Evolutionary conservation across 75 land plant genomes (phyloP).

Genomic region (Cunninghamia lanceolata): DNA sequence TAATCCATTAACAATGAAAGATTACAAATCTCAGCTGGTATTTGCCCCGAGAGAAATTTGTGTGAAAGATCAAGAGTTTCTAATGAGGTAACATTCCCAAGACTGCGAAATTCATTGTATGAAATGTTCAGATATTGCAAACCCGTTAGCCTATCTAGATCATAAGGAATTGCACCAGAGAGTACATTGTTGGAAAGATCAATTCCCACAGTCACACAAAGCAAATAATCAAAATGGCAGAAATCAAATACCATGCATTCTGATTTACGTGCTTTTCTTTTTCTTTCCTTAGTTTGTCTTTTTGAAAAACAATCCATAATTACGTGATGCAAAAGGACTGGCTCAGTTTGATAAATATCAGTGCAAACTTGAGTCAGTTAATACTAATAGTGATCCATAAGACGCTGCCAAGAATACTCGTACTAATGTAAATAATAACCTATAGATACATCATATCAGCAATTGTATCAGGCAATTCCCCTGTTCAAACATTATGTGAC

Average conservation of each 20-base stretch:
- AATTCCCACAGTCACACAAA: constrained; percentile 27
- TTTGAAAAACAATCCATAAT: too few relatives aligned
- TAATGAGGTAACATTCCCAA: constrained; percentile 37
- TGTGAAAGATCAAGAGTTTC: constrained; percentile 59
- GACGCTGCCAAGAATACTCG: too few relatives aligned
- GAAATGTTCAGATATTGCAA: constrained; percentile 66
- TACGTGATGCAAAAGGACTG: too few relatives aligned
- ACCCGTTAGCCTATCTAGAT: constrained; percentile 33
- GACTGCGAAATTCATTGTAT: constrained; percentile 37
- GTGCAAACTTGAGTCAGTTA: too few relatives aligned
- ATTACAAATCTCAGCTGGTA: constrained; percentile 55
- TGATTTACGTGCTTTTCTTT: constrained; percentile 21
- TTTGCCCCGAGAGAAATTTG: constrained; percentile 55
- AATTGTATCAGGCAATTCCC: too few relatives aligned
- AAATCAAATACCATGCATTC: too few relatives aligned
- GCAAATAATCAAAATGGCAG: constrained; percentile 35
- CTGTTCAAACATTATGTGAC: too few relatives aligned
- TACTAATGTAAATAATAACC: too few relatives aligned
- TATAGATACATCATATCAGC: too few relatives aligned
- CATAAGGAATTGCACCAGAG: constrained; percentile 56
- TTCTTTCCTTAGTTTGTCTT: not conserved
- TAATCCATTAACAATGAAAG: constrained; percentile 26
- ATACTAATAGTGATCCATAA: constrained; percentile 56
- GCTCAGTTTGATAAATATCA: too few relatives aligned
- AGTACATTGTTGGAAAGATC: constrained; percentile 62